Evolutionary conservation across 1,284 basidiomycete genomes (phyloP), one percentile per base, ranked within the genome.

Genomic region (Sanguinoderma infundibulare): DNA sequence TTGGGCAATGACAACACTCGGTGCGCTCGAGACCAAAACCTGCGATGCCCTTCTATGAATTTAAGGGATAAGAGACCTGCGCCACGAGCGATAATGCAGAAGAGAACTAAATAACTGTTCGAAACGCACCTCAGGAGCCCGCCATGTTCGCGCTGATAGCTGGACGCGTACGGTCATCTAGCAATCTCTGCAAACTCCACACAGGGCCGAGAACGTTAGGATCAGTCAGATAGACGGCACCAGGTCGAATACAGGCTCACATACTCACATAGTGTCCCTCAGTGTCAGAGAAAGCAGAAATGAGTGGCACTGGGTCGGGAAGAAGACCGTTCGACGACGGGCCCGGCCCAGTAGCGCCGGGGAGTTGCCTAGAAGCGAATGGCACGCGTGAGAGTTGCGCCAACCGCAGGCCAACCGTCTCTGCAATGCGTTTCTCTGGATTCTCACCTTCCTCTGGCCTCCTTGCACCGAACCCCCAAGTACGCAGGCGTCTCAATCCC

Each of bases 61-160:
- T 93, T 90, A 1, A 94, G 81, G 3, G 94, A 95, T 75, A 96
- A 96, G 75, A 92, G 96, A 1, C 94, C 94, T 87, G 20, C 24
- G 22, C 44, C 44, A 17, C 44, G 26, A 42, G n/a, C 40, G 40
- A 42, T 5, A 50, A 17, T 12, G 34, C 22, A 6, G 14, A 7
- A 5, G 34, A 35, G 14, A 35, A 14, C 7, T 14, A 39, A n/a
- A 39, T 10, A 39, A 17, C 14, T 4, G 2, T 54, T 77, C 22
- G 64, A 86, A 12, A 12, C 38, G 8, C n/a, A 39, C 89, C 91
- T 47, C n/a, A n/a, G n/a, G 92, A 93, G 72, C 96, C 94, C 68
- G 96, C 94, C 90, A 95, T 94, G 73, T 97, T 96, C 55, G 83
- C 84, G 72, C 86, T 92, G 3, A 76, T 76, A 59, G 35, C n/a